Conservation (phyloP, 768 basidiomycete species). For the Suillus clintonianus region DNA sequence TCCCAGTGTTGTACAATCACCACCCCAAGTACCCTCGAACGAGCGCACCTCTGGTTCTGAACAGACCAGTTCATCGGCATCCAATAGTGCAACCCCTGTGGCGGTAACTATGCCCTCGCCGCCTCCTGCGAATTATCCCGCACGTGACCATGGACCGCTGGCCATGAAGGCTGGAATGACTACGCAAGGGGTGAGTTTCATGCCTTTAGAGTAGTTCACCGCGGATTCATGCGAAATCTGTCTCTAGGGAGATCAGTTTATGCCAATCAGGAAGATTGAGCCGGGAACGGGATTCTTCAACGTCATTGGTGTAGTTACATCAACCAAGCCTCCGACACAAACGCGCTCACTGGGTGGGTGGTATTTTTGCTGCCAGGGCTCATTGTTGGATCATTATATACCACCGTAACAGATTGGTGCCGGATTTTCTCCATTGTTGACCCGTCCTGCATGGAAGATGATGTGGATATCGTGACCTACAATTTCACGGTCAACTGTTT, state of each 20-base stretch:
- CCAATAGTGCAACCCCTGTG: not conserved
- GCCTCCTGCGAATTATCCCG: not conserved
- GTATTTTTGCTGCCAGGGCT: slow-evolving; percentile 8
- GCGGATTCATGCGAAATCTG: not conserved
- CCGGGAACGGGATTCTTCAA: slow-evolving; percentile 21
- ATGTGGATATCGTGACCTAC: slow-evolving; percentile 19
- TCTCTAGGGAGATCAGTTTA: slow-evolving; percentile 28
- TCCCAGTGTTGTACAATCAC: not conserved
- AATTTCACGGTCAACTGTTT: slow-evolving; percentile 49
- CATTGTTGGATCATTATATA: not conserved
- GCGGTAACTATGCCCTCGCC: not conserved
- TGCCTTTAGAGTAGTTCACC: not conserved
- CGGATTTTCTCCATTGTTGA: slow-evolving; percentile 52
- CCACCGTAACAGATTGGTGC: slow-evolving; percentile 44
- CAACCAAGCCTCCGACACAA: slow-evolving; percentile 10
- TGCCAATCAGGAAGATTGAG: slow-evolving; percentile 15
- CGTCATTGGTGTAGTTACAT: slow-evolving; percentile 34
- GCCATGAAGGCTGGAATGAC: not conserved
- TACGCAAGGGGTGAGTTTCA: not conserved
- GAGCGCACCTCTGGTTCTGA: not conserved
- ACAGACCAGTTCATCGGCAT: not conserved
- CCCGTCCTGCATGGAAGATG: slow-evolving; percentile 43
- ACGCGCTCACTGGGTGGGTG: slow-evolving; percentile 33
- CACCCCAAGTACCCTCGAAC: not conserved
- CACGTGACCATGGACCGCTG: not conserved